Base-by-base conservation (phyloP, 345 rosid genomes). In the Gossypium raimondii region DNA sequence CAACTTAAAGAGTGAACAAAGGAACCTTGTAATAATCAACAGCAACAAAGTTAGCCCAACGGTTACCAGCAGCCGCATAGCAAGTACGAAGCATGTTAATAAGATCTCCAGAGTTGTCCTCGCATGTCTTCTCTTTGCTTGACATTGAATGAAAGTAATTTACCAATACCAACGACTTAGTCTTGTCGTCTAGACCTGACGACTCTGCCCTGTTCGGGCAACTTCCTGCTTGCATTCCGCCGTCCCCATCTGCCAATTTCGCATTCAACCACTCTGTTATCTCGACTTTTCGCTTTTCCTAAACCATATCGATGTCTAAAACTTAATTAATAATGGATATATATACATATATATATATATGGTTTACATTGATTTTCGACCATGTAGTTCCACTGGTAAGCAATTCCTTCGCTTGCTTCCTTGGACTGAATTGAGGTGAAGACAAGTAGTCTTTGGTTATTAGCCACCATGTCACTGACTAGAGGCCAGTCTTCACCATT, bases 381-480 rank as follows among this genome's bases (percentile, higher is more conserved):
- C 95, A 88, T 90, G 87, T 85, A 90, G 56, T 80, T 86, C 95
- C 95, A 90, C 66, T 90, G 95, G 73, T 87, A 90, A 24, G 95
- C 93, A 11, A 88, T 87, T 52, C 89, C 91, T 80, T 90, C 95
- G 18, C 77, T 64, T 43, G 73, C 56, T 80, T 90, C 91, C 78
- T 90, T 90, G 18, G 91, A 81, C 72, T 70, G 10, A 7, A 75
- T 74, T 0, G 93, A 90, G 24, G 92, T 87, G 82, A 90, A 88
- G 0, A 87, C 91, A 11, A 90, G 81, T 14, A 90, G 79, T 71
- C 90, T 85, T 52, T 85, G 87, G 80, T 86, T 87, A 2, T 82
- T 85, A 7, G 86, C 81, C 20, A 85, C 85, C 95, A 87, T 88
- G 82, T 87, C 88, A 73, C 86, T 84, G 0, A 88, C 90, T 9